A percentile compares a stretch with the other conserved stretches of the same genome.
Conservation (phyloP, 371 early-diverging fungal genomes). For the Saksenaea oblongispora region DNA sequence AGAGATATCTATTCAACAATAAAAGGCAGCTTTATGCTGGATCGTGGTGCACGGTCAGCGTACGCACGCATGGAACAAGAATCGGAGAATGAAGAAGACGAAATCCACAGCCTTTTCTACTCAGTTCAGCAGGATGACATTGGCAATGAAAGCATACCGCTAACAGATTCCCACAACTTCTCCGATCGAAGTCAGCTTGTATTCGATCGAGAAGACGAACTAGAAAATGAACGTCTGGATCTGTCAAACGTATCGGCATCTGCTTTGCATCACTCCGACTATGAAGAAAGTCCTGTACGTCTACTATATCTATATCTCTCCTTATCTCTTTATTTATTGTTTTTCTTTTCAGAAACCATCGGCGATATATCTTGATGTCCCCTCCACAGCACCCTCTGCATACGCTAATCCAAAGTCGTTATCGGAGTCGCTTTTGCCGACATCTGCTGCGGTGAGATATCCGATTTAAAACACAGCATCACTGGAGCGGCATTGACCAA, state of each 20-base stretch:
- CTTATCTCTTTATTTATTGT: not conserved
- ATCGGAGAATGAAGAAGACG: slow-evolving; percentile 43
- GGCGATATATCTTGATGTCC: slow-evolving; percentile 56
- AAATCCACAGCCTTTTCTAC: slow-evolving; percentile 43
- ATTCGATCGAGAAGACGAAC: slow-evolving; percentile 31
- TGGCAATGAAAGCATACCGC: slow-evolving; percentile 45
- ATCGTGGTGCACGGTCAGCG: slow-evolving; percentile 25
- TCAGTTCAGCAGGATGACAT: slow-evolving; percentile 30
- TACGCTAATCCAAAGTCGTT: slow-evolving; percentile 19
- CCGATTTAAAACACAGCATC: not conserved
- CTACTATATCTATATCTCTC: not conserved
- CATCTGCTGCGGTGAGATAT: slow-evolving; percentile 36
- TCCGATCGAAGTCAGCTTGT: slow-evolving; percentile 49
- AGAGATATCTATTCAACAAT: slow-evolving; percentile 25
- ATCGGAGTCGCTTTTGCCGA: slow-evolving; percentile 46
- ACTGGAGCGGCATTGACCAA: not conserved
- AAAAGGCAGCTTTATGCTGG: slow-evolving; percentile 27
- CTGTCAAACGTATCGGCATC: slow-evolving; percentile 7
- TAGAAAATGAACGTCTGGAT: not conserved
- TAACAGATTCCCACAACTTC: slow-evolving; percentile 44
- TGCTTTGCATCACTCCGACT: slow-evolving; percentile 17
- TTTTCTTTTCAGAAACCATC: slow-evolving; percentile 51
- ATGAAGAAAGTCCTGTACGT: slow-evolving; percentile 33
- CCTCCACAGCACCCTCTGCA: slow-evolving; percentile 30
- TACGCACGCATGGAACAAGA: slow-evolving; percentile 48